A percentile compares a stretch with the other conserved stretches of the same genome.
phyloP scores from a whole-genome alignment of 768 basidiomycete genomes.

The Hypsizygus marmoreus region DNA sequence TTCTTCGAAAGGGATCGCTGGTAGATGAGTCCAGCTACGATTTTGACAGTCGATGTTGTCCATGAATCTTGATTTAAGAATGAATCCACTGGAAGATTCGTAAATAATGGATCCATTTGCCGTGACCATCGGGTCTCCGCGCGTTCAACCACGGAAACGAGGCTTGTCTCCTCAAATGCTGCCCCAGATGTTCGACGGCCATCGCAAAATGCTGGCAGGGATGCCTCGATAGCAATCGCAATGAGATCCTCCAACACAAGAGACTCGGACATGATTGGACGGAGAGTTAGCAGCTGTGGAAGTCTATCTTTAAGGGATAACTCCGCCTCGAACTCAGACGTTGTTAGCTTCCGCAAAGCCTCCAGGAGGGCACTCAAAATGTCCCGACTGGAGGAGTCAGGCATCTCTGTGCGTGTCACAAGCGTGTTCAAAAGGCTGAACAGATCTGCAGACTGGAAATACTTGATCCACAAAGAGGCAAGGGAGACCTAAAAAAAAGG shows the following conservation, averaged over 20 bases:
- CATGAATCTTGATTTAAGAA: conserved; percentile 46
- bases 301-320: conserved; percentile 31
- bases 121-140: conserved; percentile 36
- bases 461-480: conserved; percentile 56
- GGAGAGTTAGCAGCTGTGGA: conserved; percentile 40
- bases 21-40: conserved; percentile 49
- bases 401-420: conserved; percentile 9
- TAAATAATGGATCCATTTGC: conserved; percentile 19
- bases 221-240: conserved; percentile 39
- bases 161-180: conserved; percentile 11
- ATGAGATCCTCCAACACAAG: conserved; percentile 49
- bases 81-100: conserved; percentile 27
- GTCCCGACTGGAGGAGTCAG: conserved; percentile 11
- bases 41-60: conserved; percentile 44
- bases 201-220: conserved; percentile 38
- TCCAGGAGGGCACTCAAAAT: conserved; percentile 40
- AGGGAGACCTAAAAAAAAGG: conserved; percentile 21
- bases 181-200: conserved; percentile 21
- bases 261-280: conserved; percentile 33
- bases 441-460: conserved; percentile 44
- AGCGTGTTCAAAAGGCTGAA: conserved; percentile 46
- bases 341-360: conserved; percentile 25
- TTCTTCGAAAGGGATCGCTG: conserved; percentile 25
- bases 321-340: conserved; percentile 26
- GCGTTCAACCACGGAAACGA: conserved; percentile 22